These are phyloP conservation scores for Dalechampia spathulata DNA, from an alignment of 441 rosid genomes.

Conservation along the genomic window DNA sequence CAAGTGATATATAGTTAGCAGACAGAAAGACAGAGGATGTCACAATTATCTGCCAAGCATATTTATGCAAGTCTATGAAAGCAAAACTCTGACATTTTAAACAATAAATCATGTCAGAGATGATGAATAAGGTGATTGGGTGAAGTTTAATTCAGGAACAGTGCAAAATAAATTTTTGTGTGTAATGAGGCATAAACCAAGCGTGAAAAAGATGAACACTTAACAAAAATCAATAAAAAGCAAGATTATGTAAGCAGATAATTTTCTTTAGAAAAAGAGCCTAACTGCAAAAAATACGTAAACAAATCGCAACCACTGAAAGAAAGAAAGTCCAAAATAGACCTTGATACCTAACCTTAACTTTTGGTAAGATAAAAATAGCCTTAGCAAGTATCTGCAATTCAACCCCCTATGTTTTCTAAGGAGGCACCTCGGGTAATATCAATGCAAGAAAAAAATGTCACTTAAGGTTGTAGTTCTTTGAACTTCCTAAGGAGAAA, in stretches of 20 bases:
- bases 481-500: background rate
- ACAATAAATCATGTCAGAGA: background rate
- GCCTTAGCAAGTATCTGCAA: too few species aligned
- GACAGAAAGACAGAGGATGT: too few species aligned
- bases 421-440: background rate
- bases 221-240: background rate
- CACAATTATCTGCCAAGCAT: background rate
- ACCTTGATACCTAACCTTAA: background rate
- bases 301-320: background rate
- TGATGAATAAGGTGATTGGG: background rate
- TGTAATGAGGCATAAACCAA: background rate
- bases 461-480: background rate
- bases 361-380: too few species aligned
- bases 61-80: too few species aligned
- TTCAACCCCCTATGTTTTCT: background rate
- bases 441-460: background rate
- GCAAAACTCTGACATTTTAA: too few species aligned
- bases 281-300: too few species aligned
- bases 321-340: background rate
- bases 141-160: background rate
- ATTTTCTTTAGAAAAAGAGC: background rate
- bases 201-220: background rate
- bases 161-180: background rate
- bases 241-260: background rate
- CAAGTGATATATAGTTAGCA: conserved; percentile 6